Evolutionary conservation across 2,329 filamentous ascomycete species (phyloP).

Genomic region (Xylaria sp.): DNA sequence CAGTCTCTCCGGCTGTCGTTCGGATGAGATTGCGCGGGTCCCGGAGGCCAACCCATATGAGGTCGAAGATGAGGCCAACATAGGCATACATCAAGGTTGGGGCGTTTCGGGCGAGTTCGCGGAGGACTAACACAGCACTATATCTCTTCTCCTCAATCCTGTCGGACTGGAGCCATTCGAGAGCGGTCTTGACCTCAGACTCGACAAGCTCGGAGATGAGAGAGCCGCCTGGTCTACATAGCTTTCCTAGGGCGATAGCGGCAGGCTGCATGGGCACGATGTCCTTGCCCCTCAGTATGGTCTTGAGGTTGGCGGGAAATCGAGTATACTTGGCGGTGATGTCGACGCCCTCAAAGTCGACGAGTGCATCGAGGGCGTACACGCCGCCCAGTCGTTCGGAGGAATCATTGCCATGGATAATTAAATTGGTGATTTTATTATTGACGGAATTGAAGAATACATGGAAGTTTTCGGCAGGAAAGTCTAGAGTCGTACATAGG

Average conservation of each 20-base stretch:
- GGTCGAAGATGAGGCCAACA: conserved; percentile 92
- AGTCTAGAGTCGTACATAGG: conserved; percentile 57
- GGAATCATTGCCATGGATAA: conserved; percentile 84
- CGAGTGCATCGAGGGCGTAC: conserved; percentile 87
- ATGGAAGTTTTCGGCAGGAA: conserved; percentile 78
- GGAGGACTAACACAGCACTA: conserved; percentile 86
- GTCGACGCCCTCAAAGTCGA: conserved; percentile 96
- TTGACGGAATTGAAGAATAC: conserved; percentile 63
- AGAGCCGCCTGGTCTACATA: conserved; percentile 90
- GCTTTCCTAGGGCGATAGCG: conserved; percentile 83
- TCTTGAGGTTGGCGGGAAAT: conserved; percentile 89
- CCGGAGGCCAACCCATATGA: conserved; percentile 92
- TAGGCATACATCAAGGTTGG: conserved; percentile 96
- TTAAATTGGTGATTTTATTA: conserved; percentile 66
- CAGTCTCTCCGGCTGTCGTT: conserved; percentile 88
- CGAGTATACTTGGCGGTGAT: conserved; percentile 91
- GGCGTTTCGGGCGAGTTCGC: conserved; percentile 89
- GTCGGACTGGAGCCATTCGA: conserved; percentile 97
- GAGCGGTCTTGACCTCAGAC: conserved; percentile 91
- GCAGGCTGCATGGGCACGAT: conserved; percentile 89
- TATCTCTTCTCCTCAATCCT: conserved; percentile 92
- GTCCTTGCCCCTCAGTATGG: conserved; percentile 88
- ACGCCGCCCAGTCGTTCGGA: conserved; percentile 91
- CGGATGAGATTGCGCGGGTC: conserved; percentile 91
- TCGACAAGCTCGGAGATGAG: conserved; percentile 95